These are phyloP conservation scores for Ilex aquifolium DNA, from an alignment of 257 asterid genomes.

Conservation along the genomic window DNA sequence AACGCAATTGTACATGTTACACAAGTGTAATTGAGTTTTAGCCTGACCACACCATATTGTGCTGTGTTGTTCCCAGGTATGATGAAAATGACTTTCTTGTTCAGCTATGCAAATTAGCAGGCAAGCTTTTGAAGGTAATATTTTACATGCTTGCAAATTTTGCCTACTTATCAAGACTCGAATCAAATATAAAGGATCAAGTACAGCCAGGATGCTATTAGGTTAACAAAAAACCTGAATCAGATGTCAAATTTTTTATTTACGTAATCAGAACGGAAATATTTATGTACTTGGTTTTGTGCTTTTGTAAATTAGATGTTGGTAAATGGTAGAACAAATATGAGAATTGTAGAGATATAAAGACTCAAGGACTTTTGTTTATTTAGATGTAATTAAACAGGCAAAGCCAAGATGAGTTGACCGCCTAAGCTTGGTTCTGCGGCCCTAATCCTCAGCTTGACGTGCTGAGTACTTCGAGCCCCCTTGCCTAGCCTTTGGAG, in stretches of 20 bases:
- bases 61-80: conserved; percentile 43
- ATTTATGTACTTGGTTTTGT: too few relatives aligned
- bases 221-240: not conserved
- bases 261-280: too few relatives aligned
- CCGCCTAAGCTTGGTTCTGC: too few relatives aligned
- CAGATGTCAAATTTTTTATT: not conserved
- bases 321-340: too few relatives aligned
- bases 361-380: too few relatives aligned
- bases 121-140: conserved; percentile 83
- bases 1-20: not conserved
- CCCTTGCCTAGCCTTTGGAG: too few relatives aligned
- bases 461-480: too few relatives aligned
- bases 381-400: too few relatives aligned
- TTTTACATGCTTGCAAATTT: not conserved
- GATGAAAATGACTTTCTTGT: conserved; percentile 77
- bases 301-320: too few relatives aligned
- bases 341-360: too few relatives aligned
- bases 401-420: too few relatives aligned
- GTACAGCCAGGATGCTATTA: not conserved
- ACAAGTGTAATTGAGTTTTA: not conserved
- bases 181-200: not conserved
- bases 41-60: not conserved
- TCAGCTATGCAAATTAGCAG: conserved; percentile 78
- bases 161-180: not conserved
- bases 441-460: too few relatives aligned